Evolutionary conservation across 306 rosid species (phyloP), one percentile per base, ranked within the genome.

Genomic region (Sechiopsis laciniata): DNA sequence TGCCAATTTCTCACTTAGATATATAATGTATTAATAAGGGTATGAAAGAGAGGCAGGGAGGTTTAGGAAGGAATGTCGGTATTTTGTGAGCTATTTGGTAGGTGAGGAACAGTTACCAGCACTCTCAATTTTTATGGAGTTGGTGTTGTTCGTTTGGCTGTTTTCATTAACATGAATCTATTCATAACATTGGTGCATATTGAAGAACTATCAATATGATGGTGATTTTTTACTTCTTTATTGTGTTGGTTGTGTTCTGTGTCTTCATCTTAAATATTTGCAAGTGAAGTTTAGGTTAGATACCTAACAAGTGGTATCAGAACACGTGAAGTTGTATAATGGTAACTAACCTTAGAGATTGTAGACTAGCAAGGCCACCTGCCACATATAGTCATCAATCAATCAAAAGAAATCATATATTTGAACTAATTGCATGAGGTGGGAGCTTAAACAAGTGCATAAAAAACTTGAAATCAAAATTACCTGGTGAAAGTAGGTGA

Each of bases 291-390:
- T 37, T 37, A 37, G 7, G 45, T 37, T 37, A 37, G 45, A 37
- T 37, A 32, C 37, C 37, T 2, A 32, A 32, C 37, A 32, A 32
- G 45, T 37, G 45, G n/a, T 67, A 13, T 24, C 15, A 46, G 29
- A 51, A 12, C 24, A 50, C 6, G 46, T 12, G 32, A 57, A 73
- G 7, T 9, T 9, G 55, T 3, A 55, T 12, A 61, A 53, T 65
- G 21, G 76, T 3, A 54, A 83, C 91, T 75, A 77, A 91, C 97
- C 93, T 87, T 35, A 52, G 61, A 19, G 82, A 79, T 73, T 77
- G 73, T 42, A 76, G 69, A 75, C 84, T 82, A 73, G 65, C 65
- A 61, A 73, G 68, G 78, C 86, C 45, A 72, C 93, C 97, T 89
- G 87, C 55, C 78, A 51, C 35, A 63, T 19, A 46, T 42, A 57